A percentile compares a stretch with the other conserved stretches of the same genome.
Evolutionary conservation across 2,329 filamentous ascomycete species (phyloP).

Genomic region (Phaeoacremonium minimum): DNA sequence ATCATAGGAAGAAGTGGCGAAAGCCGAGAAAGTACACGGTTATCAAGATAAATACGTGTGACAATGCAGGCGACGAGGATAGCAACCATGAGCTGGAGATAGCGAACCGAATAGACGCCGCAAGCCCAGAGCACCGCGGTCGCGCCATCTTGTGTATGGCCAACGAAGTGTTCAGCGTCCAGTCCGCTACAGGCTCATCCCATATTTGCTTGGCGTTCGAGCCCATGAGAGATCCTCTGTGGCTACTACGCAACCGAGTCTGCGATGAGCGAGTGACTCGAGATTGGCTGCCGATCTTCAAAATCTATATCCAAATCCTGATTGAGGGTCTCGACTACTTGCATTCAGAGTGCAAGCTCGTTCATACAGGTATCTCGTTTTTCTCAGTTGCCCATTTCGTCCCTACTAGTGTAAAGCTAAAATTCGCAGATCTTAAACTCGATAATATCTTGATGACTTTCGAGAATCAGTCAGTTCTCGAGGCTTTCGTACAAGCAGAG

Average conservation of each 20-base stretch:
- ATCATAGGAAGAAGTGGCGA: background rate
- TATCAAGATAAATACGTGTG: slow-evolving; percentile 1
- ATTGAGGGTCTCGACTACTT: slow-evolving; percentile 1
- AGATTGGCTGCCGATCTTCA: slow-evolving; percentile 12
- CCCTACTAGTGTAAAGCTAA: background rate
- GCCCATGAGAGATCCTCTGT: slow-evolving; percentile 4
- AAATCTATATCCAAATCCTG: slow-evolving; percentile 6
- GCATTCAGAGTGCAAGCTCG: slow-evolving; percentile 4
- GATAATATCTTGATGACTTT: slow-evolving; percentile 17
- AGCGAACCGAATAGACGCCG: background rate
- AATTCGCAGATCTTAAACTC: slow-evolving; percentile 14
- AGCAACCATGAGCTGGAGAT: slow-evolving; percentile 3
- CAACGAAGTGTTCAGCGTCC: slow-evolving; percentile 1
- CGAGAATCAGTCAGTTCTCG: slow-evolving; percentile 14
- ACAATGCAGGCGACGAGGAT: background rate
- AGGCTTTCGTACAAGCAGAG: slow-evolving; percentile 12
- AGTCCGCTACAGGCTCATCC: slow-evolving; percentile 2
- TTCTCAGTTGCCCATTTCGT: background rate
- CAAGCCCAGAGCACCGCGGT: slow-evolving; percentile 2
- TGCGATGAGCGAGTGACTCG: background rate
- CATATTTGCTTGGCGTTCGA: slow-evolving; percentile 1
- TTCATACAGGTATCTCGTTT: slow-evolving; percentile 1
- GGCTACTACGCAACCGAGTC: slow-evolving; percentile 2
- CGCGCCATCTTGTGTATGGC: slow-evolving; percentile 1
- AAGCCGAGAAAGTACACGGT: background rate